phyloP scores from a whole-genome alignment of 2,329 filamentous ascomycete genomes.

The Penicillium sp. region DNA sequence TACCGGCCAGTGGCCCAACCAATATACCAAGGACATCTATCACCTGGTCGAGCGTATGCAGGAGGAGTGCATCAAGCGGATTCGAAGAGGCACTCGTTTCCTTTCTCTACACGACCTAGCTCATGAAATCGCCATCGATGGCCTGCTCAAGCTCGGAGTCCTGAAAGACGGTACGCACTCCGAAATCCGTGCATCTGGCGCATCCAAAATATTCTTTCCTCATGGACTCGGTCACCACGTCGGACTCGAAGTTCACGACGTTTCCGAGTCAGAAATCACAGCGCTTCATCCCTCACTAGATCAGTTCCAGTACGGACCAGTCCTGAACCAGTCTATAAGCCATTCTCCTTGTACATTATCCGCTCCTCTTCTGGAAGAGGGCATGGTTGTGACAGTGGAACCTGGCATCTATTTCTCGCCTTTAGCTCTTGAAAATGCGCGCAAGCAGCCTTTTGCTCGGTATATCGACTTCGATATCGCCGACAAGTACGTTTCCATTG shows the following conservation, averaged over 20 bases:
- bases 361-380: constrained; percentile 45
- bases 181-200: constrained; percentile 38
- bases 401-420: constrained; percentile 50
- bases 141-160: constrained; percentile 72
- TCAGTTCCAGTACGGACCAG: constrained; percentile 13
- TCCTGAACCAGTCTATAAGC: constrained; percentile 15
- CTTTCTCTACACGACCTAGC: constrained; percentile 78
- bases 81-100: constrained; percentile 74
- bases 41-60: constrained; percentile 86
- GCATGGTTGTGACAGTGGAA: constrained; percentile 58
- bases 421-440: constrained; percentile 36
- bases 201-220: constrained; percentile 41
- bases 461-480: constrained; percentile 43
- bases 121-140: constrained; percentile 77
- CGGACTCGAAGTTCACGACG: constrained; percentile 46
- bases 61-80: constrained; percentile 66
- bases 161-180: constrained; percentile 62
- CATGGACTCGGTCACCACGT: constrained; percentile 60
- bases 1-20: constrained; percentile 58
- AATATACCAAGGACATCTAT: constrained; percentile 72
- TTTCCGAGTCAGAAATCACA: constrained; percentile 38
- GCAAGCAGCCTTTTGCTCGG: constrained; percentile 28
- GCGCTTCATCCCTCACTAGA: constrained; percentile 19
- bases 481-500: constrained; percentile 40
- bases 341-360: constrained; percentile 34